These are phyloP conservation scores for Lichtheimia ornata DNA, from an alignment of 371 early-diverging fungal genomes.

Conservation along the genomic window DNA sequence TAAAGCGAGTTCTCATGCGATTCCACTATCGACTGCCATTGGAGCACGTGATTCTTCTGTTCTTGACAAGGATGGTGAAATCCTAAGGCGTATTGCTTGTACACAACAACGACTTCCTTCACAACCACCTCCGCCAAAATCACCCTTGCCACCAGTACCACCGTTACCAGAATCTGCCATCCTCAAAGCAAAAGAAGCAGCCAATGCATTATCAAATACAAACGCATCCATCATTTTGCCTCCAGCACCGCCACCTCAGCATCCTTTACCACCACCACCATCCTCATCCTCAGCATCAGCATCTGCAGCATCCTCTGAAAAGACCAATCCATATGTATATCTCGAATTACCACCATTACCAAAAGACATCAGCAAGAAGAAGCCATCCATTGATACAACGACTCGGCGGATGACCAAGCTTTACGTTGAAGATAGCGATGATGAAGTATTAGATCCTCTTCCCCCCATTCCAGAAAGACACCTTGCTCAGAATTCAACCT, in stretches of 20 bases:
- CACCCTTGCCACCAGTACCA: slow-evolving; percentile 16
- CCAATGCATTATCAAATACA: background rate
- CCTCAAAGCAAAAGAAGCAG: background rate
- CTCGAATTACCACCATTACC: slow-evolving; percentile 16
- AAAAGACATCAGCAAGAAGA: background rate
- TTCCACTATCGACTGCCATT: slow-evolving; percentile 9
- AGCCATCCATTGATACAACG: slow-evolving; percentile 7
- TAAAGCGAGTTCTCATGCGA: slow-evolving; percentile 6
- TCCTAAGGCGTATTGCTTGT: slow-evolving; percentile 11
- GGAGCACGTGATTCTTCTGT: background rate
- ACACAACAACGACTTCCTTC: slow-evolving; percentile 2
- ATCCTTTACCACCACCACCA: background rate
- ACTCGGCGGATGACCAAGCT: slow-evolving; percentile 25
- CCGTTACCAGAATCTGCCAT: slow-evolving; percentile 10
- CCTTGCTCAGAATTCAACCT: background rate
- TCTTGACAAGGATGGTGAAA: slow-evolving; percentile 5
- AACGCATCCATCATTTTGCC: background rate
- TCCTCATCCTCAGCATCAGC: background rate
- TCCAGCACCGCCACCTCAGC: background rate
- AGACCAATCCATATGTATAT: slow-evolving; percentile 11
- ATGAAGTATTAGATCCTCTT: slow-evolving; percentile 29
- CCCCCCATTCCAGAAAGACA: slow-evolving; percentile 24
- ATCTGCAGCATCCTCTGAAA: background rate
- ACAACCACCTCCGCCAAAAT: slow-evolving; percentile 3
- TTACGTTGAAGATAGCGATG: slow-evolving; percentile 30